A percentile compares a stretch with the other conserved stretches of the same genome.
phyloP scores from a whole-genome alignment of 805 yeast species.

The Hyphopichia homilentoma region DNA sequence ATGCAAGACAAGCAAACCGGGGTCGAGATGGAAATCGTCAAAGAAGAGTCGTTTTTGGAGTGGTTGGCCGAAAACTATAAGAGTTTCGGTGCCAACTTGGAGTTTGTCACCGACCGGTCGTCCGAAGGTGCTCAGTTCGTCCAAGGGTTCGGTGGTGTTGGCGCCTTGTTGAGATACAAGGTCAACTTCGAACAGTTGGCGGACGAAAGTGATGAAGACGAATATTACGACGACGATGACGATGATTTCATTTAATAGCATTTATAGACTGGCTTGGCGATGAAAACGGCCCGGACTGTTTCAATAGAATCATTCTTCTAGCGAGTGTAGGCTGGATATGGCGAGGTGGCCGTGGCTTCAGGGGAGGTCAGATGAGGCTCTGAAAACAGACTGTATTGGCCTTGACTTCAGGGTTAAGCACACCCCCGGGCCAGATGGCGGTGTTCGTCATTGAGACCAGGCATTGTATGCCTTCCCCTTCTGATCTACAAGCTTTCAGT shows the following conservation, averaged over 20 bases:
- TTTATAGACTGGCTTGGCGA: slow-evolving; percentile 2
- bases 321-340: too few relatives aligned
- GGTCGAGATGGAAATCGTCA: slow-evolving; percentile 82
- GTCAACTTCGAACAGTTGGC: slow-evolving; percentile 94
- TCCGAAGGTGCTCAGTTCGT: slow-evolving; percentile 99
- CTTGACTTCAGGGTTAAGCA: too few relatives aligned
- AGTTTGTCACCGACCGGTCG: slow-evolving; percentile 93
- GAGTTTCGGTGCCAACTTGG: slow-evolving; percentile 91
- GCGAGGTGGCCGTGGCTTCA: too few relatives aligned
- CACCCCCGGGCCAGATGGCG: too few relatives aligned
- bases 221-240: slow-evolving; percentile 73
- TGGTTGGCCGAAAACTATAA: slow-evolving; percentile 98
- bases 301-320: too few relatives aligned
- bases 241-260: slow-evolving; percentile 35
- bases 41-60: slow-evolving; percentile 84
- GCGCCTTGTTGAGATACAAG: slow-evolving; percentile 93
- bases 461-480: too few relatives aligned
- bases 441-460: too few relatives aligned
- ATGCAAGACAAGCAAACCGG: slow-evolving; percentile 83
- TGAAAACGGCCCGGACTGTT: too few relatives aligned
- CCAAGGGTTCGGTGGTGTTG: slow-evolving; percentile 98
- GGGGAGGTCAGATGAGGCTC: too few relatives aligned
- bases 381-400: too few relatives aligned
- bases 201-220: slow-evolving; percentile 82
- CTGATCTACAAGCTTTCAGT: too few relatives aligned